Conservation (phyloP, 2,329 filamentous ascomycete genomes). For the Fusarium sp. region DNA sequence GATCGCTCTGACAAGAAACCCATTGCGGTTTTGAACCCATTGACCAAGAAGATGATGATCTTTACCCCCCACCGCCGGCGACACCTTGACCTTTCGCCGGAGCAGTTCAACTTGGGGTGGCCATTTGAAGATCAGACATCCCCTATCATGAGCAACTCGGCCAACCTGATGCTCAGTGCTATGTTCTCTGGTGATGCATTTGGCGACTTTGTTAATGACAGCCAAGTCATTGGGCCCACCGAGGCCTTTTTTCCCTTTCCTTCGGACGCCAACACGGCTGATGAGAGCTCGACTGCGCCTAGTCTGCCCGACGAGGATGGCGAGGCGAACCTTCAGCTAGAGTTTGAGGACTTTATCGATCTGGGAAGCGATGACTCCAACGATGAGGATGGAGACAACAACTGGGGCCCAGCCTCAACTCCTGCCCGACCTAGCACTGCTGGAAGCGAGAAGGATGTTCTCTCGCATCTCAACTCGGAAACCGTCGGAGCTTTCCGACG, state of each 20-base stretch:
- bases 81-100: slow-evolving; percentile 65
- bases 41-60: slow-evolving; percentile 72
- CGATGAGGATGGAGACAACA: slow-evolving; percentile 67
- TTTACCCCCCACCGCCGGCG: slow-evolving; percentile 66
- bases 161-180: slow-evolving; percentile 83
- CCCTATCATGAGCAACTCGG: slow-evolving; percentile 74
- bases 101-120: slow-evolving; percentile 65
- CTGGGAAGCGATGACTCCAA: slow-evolving; percentile 71
- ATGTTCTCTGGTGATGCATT: slow-evolving; percentile 71
- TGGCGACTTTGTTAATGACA: slow-evolving; percentile 69
- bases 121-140: slow-evolving; percentile 57
- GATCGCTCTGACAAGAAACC: slow-evolving; percentile 68
- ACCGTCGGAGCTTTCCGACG: slow-evolving; percentile 84
- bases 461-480: slow-evolving; percentile 72
- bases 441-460: slow-evolving; percentile 59
- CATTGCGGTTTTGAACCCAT: slow-evolving; percentile 68
- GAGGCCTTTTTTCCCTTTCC: slow-evolving; percentile 82
- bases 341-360: slow-evolving; percentile 79
- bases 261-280: slow-evolving; percentile 67
- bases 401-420: slow-evolving; percentile 64
- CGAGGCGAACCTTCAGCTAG: slow-evolving; percentile 72
- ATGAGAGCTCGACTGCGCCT: slow-evolving; percentile 58
- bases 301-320: slow-evolving; percentile 66
- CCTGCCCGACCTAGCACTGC: slow-evolving; percentile 63
- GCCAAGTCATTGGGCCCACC: slow-evolving; percentile 77